These are phyloP conservation scores for Melanomma pulvis-pyrius DNA, from an alignment of 495 filamentous ascomycete genomes.

Conservation along the genomic window DNA sequence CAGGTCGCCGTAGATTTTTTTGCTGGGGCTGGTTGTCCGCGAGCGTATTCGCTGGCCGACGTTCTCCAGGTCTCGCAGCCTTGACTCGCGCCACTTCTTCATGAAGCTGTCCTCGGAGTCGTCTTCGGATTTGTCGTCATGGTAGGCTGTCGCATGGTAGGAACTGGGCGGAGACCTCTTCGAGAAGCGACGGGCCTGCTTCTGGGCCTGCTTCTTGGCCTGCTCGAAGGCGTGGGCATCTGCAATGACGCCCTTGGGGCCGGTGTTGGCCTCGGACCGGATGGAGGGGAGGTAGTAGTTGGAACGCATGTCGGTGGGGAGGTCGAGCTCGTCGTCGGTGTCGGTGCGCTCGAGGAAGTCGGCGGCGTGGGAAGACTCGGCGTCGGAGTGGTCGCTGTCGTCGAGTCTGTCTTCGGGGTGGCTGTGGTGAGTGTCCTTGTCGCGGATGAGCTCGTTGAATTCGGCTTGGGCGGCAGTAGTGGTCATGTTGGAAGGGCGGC, in stretches of 20 bases:
- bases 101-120: slow-evolving; percentile 84
- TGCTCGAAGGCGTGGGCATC: slow-evolving; percentile 90
- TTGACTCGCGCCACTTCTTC: slow-evolving; percentile 75
- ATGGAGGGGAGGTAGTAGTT: slow-evolving; percentile 57
- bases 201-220: slow-evolving; percentile 64
- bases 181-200: slow-evolving; percentile 29
- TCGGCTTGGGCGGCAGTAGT: slow-evolving; percentile 75
- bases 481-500: slow-evolving; percentile 33
- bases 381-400: slow-evolving; percentile 41
- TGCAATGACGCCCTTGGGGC: slow-evolving; percentile 97
- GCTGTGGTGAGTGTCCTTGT: slow-evolving; percentile 48
- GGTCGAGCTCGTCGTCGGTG: slow-evolving; percentile 59
- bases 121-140: slow-evolving; percentile 56
- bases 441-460: slow-evolving; percentile 72
- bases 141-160: slow-evolving; percentile 31
- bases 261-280: slow-evolving; percentile 73
- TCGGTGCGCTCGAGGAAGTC: slow-evolving; percentile 44
- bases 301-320: slow-evolving; percentile 59
- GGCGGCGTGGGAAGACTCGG: slow-evolving; percentile 34
- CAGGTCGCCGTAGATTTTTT: slow-evolving; percentile 75
- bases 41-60: slow-evolving; percentile 45
- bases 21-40: slow-evolving; percentile 68
- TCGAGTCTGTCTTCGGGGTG: slow-evolving; percentile 61
- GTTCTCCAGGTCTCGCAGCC: slow-evolving; percentile 74
- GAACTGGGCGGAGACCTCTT: slow-evolving; percentile 37